A percentile compares a stretch with the other conserved stretches of the same genome.
Conservation (phyloP, 164 flowering plant species). For the Tetrastigma voinierianum region DNA sequence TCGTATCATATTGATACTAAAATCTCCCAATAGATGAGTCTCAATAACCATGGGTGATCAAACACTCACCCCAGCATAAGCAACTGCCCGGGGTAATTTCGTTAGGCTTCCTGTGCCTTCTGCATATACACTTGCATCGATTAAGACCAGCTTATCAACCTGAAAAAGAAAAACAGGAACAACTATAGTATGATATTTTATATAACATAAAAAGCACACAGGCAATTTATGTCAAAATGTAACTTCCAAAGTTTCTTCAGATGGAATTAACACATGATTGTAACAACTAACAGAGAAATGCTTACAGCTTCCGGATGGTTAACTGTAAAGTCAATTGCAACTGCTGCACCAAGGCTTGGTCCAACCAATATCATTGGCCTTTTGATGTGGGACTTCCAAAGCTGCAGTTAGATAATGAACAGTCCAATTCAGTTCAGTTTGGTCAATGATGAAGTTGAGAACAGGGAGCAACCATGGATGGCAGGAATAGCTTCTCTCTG, state of each 20-base stretch:
- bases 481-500: background rate
- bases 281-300: background rate
- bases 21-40: background rate
- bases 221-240: background rate
- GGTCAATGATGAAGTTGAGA: background rate
- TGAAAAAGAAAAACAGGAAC: conserved; percentile 25
- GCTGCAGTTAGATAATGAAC: conserved; percentile 31
- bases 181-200: background rate
- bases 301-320: conserved; percentile 85
- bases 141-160: conserved; percentile 81
- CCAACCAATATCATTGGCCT: conserved; percentile 88
- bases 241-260: background rate
- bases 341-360: conserved; percentile 98
- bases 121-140: conserved; percentile 92
- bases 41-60: background rate
- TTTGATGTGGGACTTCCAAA: conserved; percentile 75
- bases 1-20: too few relatives aligned
- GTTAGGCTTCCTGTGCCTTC: conserved; percentile 76
- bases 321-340: conserved; percentile 86
- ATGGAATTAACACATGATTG: conserved; percentile 1
- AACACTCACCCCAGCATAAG: conserved; percentile 87
- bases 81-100: conserved; percentile 61
- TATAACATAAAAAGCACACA: background rate
- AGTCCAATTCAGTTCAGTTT: background rate
- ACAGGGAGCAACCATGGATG: background rate